Conservation (phyloP, 352 stramenopile species). For the Pythium chondricola region DNA sequence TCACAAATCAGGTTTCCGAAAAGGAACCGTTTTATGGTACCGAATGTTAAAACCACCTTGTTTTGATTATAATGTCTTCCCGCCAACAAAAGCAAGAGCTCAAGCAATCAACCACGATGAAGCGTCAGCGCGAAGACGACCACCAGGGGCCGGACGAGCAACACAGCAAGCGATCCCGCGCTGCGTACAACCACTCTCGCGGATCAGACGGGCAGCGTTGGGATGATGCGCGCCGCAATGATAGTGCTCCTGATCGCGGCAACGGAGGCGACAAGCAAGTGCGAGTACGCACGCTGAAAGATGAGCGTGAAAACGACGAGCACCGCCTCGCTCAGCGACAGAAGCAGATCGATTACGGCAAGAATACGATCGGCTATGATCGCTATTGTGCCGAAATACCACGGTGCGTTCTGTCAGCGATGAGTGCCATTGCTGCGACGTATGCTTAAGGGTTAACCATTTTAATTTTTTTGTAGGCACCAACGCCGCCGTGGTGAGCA, state of each 20-base stretch:
- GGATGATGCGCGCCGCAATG: not conserved
- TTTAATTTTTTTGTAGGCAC: constrained; percentile 21
- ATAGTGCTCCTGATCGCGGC: not conserved
- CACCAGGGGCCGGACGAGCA: not conserved
- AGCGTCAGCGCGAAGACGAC: constrained; percentile 7
- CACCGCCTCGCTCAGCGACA: constrained; percentile 84
- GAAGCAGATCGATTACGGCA: constrained; percentile 91
- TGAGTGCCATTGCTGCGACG: not conserved
- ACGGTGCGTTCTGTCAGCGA: constrained; percentile 26
- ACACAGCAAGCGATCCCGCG: constrained; percentile 11
- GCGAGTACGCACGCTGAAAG: constrained; percentile 39
- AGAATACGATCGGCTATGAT: constrained; percentile 91
- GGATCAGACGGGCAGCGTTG: not conserved
- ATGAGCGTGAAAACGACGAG: constrained; percentile 69
- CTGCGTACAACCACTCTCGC: constrained; percentile 1
- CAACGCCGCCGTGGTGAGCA: constrained; percentile 42
- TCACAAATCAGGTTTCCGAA: constrained; percentile 1
- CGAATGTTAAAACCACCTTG: not conserved
- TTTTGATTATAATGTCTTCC: not conserved
- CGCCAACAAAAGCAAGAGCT: constrained; percentile 4
- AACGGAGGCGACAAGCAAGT: not conserved
- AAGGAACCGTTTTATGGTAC: no score
- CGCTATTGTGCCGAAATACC: constrained; percentile 67
- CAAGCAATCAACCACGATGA: constrained; percentile 7
- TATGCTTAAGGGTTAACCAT: not conserved